Conservation (phyloP, 805 yeast species). For the Millerago galiae region DNA sequence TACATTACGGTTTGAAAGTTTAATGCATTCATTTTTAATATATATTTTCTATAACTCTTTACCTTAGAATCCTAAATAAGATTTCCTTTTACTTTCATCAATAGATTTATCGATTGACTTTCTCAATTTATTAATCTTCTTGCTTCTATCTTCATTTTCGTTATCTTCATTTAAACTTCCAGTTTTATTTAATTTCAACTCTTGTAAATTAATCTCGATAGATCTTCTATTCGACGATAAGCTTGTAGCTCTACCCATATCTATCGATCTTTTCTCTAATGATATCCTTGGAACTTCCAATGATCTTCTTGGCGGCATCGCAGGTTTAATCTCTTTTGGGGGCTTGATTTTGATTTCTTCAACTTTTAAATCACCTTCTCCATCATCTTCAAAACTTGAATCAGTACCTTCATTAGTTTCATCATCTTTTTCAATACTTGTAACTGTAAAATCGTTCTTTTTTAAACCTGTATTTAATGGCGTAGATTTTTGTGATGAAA, state of each 20-base stretch:
- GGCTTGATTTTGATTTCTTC: slow-evolving; percentile 13
- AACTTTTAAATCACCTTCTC: slow-evolving; percentile 18
- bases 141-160: slow-evolving; percentile 2
- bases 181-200: slow-evolving; percentile 14
- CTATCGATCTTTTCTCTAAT: neutral
- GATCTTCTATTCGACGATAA: slow-evolving; percentile 5
- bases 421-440: slow-evolving; percentile 1
- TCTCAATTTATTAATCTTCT: slow-evolving; percentile 8
- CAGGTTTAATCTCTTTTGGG: too few species aligned
- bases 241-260: too few species aligned
- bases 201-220: slow-evolving; percentile 17
- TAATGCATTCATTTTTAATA: neutral
- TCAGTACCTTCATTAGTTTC: neutral
- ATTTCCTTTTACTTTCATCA: slow-evolving; percentile 7
- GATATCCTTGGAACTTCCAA: neutral
- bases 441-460: neutral
- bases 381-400: slow-evolving; percentile 4
- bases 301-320: neutral
- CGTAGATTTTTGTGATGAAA: slow-evolving; percentile 2
- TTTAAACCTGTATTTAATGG: neutral
- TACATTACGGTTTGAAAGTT: slow-evolving; percentile 12
- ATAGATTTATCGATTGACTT: slow-evolving; percentile 4
- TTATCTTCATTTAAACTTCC: neutral
- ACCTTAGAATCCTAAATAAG: slow-evolving; percentile 15
- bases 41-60: neutral